Percentiles rank a stretch among this genome's conserved stretches.
Evolutionary conservation across 2,329 filamentous ascomycete genomes (phyloP).

Genomic region (Aspergillus tamarii): DNA sequence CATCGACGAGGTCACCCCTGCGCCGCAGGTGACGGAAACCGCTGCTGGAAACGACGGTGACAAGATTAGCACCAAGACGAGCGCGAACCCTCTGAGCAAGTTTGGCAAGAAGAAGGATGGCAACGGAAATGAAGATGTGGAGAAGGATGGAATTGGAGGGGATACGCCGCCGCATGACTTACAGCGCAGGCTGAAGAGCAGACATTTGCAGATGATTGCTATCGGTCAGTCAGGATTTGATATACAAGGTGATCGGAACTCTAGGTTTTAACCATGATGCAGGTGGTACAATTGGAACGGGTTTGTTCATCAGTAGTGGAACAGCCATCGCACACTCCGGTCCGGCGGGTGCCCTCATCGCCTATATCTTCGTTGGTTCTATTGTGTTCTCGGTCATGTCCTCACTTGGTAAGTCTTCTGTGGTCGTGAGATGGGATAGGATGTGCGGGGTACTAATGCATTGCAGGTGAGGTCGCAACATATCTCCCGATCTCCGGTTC

Average conservation of each 20-base stretch:
- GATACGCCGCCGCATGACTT: conserved; percentile 15
- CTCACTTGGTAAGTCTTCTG: conserved; percentile 39
- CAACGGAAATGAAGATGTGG: neutral
- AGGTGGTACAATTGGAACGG: conserved; percentile 70
- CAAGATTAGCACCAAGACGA: neutral
- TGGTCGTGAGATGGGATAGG: neutral
- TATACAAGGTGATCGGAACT: neutral
- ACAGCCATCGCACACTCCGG: conserved; percentile 64
- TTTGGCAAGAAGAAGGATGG: conserved; percentile 9
- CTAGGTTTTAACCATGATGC: neutral
- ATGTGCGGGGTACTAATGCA: neutral
- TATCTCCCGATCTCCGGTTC: conserved; percentile 75
- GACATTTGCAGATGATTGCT: conserved; percentile 30
- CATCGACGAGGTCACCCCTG: conserved; percentile 12
- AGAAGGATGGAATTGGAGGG: neutral
- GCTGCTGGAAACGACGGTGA: neutral
- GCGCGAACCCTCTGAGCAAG: neutral
- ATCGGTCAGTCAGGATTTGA: conserved; percentile 17
- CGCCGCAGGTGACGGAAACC: conserved; percentile 5
- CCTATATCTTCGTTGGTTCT: conserved; percentile 69
- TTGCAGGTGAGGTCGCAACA: conserved; percentile 66
- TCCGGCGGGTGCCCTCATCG: conserved; percentile 67
- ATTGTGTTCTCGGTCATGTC: conserved; percentile 77
- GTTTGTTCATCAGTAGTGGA: conserved; percentile 70
- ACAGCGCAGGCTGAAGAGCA: conserved; percentile 27